Conservation (phyloP, 139 green algal genomes). For the Ettlia oleoabundans region DNA sequence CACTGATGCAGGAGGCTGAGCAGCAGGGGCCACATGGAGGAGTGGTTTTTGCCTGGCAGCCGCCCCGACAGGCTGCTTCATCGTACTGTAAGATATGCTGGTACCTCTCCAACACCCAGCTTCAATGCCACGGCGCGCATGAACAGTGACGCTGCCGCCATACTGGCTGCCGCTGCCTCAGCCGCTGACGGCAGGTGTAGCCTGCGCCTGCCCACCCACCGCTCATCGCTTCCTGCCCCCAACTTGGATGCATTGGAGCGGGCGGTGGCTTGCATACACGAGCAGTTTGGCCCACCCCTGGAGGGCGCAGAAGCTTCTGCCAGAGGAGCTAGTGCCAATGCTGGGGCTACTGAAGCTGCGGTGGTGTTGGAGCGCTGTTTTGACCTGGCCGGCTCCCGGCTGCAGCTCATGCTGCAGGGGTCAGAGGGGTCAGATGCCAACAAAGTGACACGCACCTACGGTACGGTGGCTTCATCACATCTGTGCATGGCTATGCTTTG, state of each 20-base stretch:
- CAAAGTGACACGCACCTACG: background rate
- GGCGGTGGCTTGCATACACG: background rate
- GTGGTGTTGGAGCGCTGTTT: constrained; percentile 13
- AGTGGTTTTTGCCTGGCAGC: constrained; percentile 10
- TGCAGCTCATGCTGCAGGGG: background rate
- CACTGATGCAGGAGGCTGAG: constrained; percentile 21
- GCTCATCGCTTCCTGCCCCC: no score
- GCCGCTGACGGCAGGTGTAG: no score
- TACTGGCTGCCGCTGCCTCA: background rate
- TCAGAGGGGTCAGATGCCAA: background rate
- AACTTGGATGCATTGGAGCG: constrained; percentile 2
- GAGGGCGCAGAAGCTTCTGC: no score
- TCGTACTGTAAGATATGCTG: constrained; percentile 9
- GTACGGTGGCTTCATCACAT: no score
- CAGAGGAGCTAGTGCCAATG: no score
- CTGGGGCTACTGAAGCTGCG: background rate
- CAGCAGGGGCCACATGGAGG: background rate
- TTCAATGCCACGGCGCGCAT: background rate
- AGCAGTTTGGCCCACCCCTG: background rate
- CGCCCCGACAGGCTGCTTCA: constrained; percentile 3
- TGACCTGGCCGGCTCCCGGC: background rate
- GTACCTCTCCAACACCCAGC: background rate
- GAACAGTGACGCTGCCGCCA: background rate
- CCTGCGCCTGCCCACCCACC: no score
- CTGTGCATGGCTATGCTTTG: background rate